Base-by-base conservation (phyloP, 2,329 filamentous ascomycete genomes). In the Monosporascus sp. region DNA sequence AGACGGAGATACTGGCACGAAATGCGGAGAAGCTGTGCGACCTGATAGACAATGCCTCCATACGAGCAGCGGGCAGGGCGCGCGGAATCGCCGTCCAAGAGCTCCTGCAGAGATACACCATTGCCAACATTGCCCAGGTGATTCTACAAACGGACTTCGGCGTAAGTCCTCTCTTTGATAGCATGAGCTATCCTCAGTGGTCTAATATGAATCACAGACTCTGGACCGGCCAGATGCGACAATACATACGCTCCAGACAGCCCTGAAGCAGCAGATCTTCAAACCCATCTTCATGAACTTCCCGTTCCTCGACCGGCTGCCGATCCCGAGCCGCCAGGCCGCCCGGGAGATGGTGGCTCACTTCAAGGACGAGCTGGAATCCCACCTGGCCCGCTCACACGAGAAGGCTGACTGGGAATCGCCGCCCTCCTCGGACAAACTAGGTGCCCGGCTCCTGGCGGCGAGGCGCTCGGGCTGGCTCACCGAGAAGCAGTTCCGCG, bases 401-500 rank as follows among this genome's bases (percentile, higher is more conserved):
- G 27, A 31, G 27, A 31, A 31, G 27, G 14, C 27, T 3, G 27
- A 11, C 27, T 31, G 27, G 27, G 27, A 31, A 14, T 31, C 27
- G 27, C 27, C 9, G 27, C 9, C 3, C 9, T 31, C 27, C 27
- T 31, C 27, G 27, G 27, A 31, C 9, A 31, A 31, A 11, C 27
- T 68, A 5, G 58, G 62, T 36, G 50, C 45, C 17, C 53, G 58
- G 11, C 58, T 67, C n/a, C 49, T 65, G n/a, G 52, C 48, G 5
- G 65, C 66, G 5, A 43, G 58, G 31, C 38, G 51, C 7, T 50
- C 56, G 5, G 66, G 67, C 4, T 51, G 52, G 17, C 62, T 66
- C 37, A 67, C 58, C 7, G 68, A 73, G 52, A 66, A 68, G 50
- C 71, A 74, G 49, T 69, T 73, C 54, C 65, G 70, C 17, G 69